Evolutionary conservation across 139 green algal genomes (phyloP).

Genomic region (Tetraselmis chui): DNA sequence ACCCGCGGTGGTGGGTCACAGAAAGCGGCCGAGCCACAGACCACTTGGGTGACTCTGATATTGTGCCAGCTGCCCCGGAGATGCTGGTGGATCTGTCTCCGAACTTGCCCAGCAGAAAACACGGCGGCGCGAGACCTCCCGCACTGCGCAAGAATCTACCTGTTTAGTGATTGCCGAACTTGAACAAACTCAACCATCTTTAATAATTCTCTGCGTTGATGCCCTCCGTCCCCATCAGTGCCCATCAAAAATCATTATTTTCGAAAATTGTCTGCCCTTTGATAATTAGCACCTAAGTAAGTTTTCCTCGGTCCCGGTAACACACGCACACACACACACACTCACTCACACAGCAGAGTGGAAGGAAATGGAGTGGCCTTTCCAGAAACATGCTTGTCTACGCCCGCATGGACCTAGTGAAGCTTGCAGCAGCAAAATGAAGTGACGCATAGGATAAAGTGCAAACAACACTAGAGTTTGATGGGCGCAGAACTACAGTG

Average conservation of each 20-base stretch:
- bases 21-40: not conserved
- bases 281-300: not conserved
- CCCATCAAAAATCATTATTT: not conserved
- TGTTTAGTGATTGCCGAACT: not conserved
- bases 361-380: no score
- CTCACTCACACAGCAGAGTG: no score
- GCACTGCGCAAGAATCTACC: not conserved
- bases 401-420: no score
- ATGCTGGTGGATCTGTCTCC: not conserved
- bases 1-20: slow-evolving; percentile 12
- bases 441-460: no score
- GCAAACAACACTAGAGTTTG: no score
- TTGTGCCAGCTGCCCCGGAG: not conserved
- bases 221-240: not conserved
- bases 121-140: not conserved
- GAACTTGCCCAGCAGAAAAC: not conserved
- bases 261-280: not conserved
- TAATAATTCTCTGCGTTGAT: not conserved
- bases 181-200: not conserved
- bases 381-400: no score
- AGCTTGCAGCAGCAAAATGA: no score
- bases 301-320: no score
- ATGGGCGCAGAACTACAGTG: no score
- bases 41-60: not conserved
- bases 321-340: no score